phyloP scores from a whole-genome alignment of 2,329 filamentous ascomycete species.

The Aspergillus japonicus region DNA sequence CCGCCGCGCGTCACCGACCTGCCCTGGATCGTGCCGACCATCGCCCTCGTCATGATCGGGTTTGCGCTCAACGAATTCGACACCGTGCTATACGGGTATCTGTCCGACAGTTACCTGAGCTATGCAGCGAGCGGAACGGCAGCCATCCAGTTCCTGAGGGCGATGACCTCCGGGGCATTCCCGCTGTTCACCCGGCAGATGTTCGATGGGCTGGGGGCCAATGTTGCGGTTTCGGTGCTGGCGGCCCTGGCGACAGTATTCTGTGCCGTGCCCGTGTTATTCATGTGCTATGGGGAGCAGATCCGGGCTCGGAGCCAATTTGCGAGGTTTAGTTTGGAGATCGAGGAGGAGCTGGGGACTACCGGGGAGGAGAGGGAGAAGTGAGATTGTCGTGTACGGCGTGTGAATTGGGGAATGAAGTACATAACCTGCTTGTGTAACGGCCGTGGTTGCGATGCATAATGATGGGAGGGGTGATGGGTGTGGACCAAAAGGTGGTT shows the following conservation, averaged over 20 bases:
- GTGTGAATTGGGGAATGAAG: too few species aligned
- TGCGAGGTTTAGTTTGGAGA: conserved; percentile 31
- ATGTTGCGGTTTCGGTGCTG: conserved; percentile 39
- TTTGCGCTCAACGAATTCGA: conserved; percentile 50
- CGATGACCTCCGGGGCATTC: conserved; percentile 38
- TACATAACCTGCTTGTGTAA: too few species aligned
- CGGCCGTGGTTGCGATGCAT: too few species aligned
- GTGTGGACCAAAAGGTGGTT: too few species aligned
- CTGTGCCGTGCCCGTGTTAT: conserved; percentile 34
- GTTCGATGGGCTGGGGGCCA: conserved; percentile 39
- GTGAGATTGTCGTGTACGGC: neutral
- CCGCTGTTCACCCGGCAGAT: conserved; percentile 42
- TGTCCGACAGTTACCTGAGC: conserved; percentile 46
- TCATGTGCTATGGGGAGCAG: conserved; percentile 33
- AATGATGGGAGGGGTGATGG: too few species aligned
- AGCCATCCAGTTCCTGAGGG: conserved; percentile 40
- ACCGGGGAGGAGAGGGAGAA: neutral
- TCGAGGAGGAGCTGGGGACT: conserved; percentile 20
- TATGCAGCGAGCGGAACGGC: conserved; percentile 47
- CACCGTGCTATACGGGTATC: conserved; percentile 41
- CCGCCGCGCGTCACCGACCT: conserved; percentile 37
- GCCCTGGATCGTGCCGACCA: conserved; percentile 42
- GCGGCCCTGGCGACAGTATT: conserved; percentile 42
- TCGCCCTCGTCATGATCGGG: conserved; percentile 44
- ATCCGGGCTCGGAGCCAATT: conserved; percentile 36